Evolutionary conservation across 768 basidiomycete species (phyloP).

Genomic region (Cystobasidium onofrii): DNA sequence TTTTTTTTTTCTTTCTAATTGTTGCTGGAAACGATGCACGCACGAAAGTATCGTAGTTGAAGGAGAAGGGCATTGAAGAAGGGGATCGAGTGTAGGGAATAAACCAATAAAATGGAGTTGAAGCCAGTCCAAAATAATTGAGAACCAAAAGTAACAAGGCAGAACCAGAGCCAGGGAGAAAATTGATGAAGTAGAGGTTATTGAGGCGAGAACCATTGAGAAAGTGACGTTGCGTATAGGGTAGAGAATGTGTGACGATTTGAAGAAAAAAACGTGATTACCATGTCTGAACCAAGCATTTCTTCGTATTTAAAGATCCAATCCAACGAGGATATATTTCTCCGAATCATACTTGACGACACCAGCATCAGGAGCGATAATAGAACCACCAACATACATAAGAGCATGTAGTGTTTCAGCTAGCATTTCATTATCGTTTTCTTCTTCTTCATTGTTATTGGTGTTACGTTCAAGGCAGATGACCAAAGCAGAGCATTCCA

Average conservation of each 20-base stretch:
- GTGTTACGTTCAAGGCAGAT: conserved; percentile 69
- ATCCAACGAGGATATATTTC: conserved; percentile 71
- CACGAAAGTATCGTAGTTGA: too few species aligned
- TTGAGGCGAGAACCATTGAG: too few species aligned
- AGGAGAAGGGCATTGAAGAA: too few species aligned
- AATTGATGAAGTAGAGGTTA: too few species aligned
- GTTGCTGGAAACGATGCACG: background rate
- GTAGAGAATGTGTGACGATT: background rate
- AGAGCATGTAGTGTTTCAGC: conserved; percentile 71
- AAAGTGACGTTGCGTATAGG: too few species aligned
- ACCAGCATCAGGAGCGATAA: conserved; percentile 65
- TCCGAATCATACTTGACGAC: conserved; percentile 59
- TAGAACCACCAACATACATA: conserved; percentile 83
- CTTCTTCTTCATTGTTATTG: conserved; percentile 47
- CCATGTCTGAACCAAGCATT: background rate
- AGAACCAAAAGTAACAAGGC: too few species aligned
- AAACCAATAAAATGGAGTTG: too few species aligned
- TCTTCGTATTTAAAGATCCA: conserved; percentile 66
- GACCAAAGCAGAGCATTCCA: conserved; percentile 67
- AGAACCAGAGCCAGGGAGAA: background rate
- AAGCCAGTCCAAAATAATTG: too few species aligned
- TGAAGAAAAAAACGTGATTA: background rate
- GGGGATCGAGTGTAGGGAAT: background rate
- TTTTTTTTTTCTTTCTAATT: too few species aligned
- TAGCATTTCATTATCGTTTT: background rate